Evolutionary conservation across 2,329 filamentous ascomycete species (phyloP).

Genomic region (Nothophaeocryptopus gaeumannii): DNA sequence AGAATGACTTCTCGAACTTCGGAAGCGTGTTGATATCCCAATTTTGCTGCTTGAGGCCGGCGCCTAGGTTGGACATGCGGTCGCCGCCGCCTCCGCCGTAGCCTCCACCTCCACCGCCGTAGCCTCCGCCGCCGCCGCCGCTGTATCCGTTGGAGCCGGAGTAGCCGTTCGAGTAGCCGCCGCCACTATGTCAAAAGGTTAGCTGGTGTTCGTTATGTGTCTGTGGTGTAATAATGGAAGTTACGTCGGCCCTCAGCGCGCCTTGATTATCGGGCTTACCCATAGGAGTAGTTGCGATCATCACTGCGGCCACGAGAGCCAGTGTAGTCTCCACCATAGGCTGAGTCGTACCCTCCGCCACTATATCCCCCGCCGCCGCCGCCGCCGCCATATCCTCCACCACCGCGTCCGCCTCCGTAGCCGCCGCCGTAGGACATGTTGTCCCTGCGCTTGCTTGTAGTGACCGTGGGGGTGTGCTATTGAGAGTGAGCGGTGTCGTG

Average conservation of each 20-base stretch:
- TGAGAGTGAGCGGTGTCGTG: neutral
- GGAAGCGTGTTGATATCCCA: constrained; percentile 80
- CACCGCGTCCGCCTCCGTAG: constrained; percentile 48
- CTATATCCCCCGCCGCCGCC: constrained; percentile 45
- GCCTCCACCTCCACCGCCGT: constrained; percentile 38
- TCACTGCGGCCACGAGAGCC: constrained; percentile 42
- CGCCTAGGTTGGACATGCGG: constrained; percentile 87
- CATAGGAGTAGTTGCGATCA: constrained; percentile 42
- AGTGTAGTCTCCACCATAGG: constrained; percentile 38
- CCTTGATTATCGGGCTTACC: constrained; percentile 45
- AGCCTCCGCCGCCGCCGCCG: constrained; percentile 33
- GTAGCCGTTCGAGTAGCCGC: constrained; percentile 35
- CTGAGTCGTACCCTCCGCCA: constrained; percentile 35
- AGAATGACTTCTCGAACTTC: constrained; percentile 99
- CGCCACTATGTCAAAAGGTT: constrained; percentile 25
- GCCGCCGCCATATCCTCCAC: constrained; percentile 50
- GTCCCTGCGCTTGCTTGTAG: constrained; percentile 18
- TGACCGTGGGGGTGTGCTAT: constrained; percentile 17
- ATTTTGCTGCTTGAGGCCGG: constrained; percentile 79
- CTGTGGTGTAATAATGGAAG: constrained; percentile 8
- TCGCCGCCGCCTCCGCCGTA: constrained; percentile 67
- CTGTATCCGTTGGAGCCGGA: constrained; percentile 35
- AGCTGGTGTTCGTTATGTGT: constrained; percentile 12
- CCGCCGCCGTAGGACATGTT: constrained; percentile 70
- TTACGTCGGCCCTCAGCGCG: constrained; percentile 35